Evolutionary conservation across 1,139 yeast species (phyloP).

Genomic region (Diutina ranongensis): DNA sequence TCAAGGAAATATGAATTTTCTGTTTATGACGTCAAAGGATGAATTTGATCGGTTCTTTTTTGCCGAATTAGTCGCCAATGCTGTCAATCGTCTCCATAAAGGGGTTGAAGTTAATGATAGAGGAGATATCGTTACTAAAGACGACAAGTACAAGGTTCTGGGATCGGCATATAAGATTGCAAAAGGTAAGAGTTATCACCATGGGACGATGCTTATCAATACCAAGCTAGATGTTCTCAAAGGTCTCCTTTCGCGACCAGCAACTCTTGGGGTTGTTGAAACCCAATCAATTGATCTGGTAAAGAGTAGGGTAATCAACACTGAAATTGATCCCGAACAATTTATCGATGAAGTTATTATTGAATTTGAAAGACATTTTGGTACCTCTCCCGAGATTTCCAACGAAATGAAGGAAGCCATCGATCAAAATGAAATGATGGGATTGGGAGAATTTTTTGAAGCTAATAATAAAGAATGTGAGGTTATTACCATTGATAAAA

Average conservation of each 20-base stretch:
- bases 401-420: constrained; percentile 12
- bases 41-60: constrained; percentile 57
- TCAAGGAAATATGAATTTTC: constrained; percentile 79
- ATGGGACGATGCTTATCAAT: constrained; percentile 85
- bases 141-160: constrained; percentile 47
- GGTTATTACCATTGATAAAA: constrained; percentile 16
- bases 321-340: constrained; percentile 31
- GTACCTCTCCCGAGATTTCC: constrained; percentile 9
- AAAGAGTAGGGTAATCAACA: constrained; percentile 61
- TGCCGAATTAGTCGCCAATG: constrained; percentile 39
- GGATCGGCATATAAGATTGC: constrained; percentile 89
- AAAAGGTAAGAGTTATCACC: constrained; percentile 79
- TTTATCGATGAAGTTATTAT: constrained; percentile 37
- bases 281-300: constrained; percentile 68
- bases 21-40: constrained; percentile 62
- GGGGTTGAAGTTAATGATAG: constrained; percentile 47
- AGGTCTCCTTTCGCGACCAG: constrained; percentile 41
- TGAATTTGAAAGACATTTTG: constrained; percentile 33
- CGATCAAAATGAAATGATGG: constrained; percentile 24
- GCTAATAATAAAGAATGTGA: constrained; percentile 10
- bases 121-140: constrained; percentile 59
- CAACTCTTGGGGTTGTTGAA: constrained; percentile 33
- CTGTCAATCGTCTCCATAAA: constrained; percentile 27
- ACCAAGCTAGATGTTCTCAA: constrained; percentile 51
- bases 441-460: constrained; percentile 22